Evolutionary conservation across 73 alveolate species (phyloP).

Genomic region (Symbiodinium natans): DNA sequence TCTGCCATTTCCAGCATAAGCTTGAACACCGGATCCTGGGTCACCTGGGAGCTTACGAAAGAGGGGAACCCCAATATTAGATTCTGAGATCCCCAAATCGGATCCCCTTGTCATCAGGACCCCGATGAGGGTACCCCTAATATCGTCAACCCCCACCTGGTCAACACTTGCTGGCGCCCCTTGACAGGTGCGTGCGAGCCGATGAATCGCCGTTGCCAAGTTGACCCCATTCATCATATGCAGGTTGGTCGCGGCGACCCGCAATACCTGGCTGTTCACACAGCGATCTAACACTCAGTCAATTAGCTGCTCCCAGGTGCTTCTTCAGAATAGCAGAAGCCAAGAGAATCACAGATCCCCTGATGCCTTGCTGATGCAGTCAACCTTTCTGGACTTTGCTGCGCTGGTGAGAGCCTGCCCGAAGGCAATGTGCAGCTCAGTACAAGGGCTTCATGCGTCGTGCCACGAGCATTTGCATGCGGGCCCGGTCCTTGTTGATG

Average conservation of each 20-base stretch:
- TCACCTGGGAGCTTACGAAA: no score
- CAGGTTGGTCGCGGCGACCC: not conserved
- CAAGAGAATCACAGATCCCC: not conserved
- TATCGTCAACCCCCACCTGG: no score
- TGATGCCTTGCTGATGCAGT: not conserved
- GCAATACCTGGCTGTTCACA: not conserved
- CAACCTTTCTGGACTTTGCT: not conserved
- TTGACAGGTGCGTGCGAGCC: not conserved
- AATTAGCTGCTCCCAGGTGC: no score
- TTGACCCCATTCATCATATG: not conserved
- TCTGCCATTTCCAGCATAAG: not conserved
- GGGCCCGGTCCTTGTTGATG: not conserved
- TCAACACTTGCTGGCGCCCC: not conserved
- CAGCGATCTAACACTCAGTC: no score
- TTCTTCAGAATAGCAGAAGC: no score
- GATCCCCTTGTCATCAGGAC: no score
- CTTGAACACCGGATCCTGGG: not conserved
- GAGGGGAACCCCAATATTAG: no score
- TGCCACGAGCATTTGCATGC: no score
- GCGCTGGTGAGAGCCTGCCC: conserved; percentile 13
- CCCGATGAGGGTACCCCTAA: no score
- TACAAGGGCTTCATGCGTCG: no score
- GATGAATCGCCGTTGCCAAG: conserved; percentile 21
- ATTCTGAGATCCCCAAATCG: no score
- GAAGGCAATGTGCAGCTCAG: no score